A percentile compares a stretch with the other conserved stretches of the same genome.
These are phyloP conservation scores for Aspergillus eucalypticola DNA, from an alignment of 2,329 filamentous ascomycete genomes.

Conservation along the genomic window DNA sequence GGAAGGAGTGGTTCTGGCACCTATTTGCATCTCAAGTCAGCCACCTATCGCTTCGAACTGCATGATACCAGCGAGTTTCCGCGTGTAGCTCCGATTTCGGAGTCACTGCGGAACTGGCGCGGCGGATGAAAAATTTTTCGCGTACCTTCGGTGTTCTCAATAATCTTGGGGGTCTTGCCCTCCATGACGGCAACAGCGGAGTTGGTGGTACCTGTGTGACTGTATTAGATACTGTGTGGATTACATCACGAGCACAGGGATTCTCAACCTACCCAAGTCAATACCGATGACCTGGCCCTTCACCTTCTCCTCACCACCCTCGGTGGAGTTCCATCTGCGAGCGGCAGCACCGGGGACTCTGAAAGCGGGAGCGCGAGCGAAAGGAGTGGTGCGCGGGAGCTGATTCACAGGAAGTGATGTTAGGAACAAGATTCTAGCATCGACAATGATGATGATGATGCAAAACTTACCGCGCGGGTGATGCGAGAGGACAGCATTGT, in stretches of 20 bases:
- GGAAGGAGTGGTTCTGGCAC: conserved; percentile 87
- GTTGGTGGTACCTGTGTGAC: conserved; percentile 76
- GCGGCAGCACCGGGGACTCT: conserved; percentile 73
- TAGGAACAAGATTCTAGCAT: not conserved
- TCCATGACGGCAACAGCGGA: conserved; percentile 97
- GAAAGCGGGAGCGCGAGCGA: conserved; percentile 67
- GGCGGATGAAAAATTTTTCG: conserved; percentile 17
- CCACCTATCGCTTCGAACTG: not conserved
- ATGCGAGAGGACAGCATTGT: conserved; percentile 73
- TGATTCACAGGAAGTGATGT: conserved; percentile 36
- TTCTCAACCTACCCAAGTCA: conserved; percentile 72
- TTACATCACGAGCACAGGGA: not conserved
- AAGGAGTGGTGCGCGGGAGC: conserved; percentile 76
- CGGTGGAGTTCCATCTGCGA: conserved; percentile 55
- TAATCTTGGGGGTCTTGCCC: conserved; percentile 91
- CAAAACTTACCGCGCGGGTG: conserved; percentile 69
- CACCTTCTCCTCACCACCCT: conserved; percentile 73
- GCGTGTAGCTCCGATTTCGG: not conserved
- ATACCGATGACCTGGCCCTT: conserved; percentile 97
- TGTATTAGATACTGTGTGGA: conserved; percentile 17
- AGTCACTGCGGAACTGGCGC: conserved; percentile 9
- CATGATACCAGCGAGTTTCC: not conserved
- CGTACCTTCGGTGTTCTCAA: conserved; percentile 93
- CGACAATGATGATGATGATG: conserved; percentile 2
- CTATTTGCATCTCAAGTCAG: conserved; percentile 45